phyloP scores from a whole-genome alignment of 148 eudicot species.

The Rhododendron kiyosumense region DNA sequence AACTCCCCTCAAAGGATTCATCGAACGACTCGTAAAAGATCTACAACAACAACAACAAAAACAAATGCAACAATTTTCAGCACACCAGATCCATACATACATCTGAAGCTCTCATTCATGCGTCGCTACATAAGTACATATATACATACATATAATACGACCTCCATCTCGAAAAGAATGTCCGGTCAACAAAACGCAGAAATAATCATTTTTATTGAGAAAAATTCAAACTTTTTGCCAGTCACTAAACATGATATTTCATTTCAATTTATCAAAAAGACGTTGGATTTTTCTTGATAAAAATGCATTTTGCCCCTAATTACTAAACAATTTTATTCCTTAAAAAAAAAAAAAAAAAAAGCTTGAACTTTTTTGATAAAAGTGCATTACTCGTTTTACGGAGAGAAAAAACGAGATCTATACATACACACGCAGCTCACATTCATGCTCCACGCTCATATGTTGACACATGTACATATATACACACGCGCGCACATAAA shows the following conservation, averaged over 20 bases:
- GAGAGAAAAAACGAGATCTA: neutral
- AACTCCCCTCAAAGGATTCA: constrained; percentile 72
- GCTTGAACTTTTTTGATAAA: too few relatives aligned
- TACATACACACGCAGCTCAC: neutral
- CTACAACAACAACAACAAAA: constrained; percentile 21
- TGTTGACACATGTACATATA: neutral
- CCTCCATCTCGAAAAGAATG: too few relatives aligned
- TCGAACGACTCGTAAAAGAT: constrained; percentile 76
- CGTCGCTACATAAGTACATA: neutral
- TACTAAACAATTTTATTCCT: too few relatives aligned
- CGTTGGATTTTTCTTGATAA: too few relatives aligned
- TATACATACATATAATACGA: neutral
- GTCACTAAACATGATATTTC: too few relatives aligned
- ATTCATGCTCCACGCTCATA: neutral
- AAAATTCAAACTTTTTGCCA: too few relatives aligned
- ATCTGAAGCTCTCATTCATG: neutral
- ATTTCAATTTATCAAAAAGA: too few relatives aligned
- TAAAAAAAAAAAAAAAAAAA: too few relatives aligned
- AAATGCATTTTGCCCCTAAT: too few relatives aligned
- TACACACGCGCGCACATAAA: neutral
- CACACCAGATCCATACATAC: neutral
- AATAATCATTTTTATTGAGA: too few relatives aligned
- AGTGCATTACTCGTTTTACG: neutral
- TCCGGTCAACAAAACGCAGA: too few relatives aligned
- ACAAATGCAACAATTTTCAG: constrained; percentile 1